Conservation (phyloP, 2,329 filamentous ascomycete genomes). For the Pestalotiopsis sp. region DNA sequence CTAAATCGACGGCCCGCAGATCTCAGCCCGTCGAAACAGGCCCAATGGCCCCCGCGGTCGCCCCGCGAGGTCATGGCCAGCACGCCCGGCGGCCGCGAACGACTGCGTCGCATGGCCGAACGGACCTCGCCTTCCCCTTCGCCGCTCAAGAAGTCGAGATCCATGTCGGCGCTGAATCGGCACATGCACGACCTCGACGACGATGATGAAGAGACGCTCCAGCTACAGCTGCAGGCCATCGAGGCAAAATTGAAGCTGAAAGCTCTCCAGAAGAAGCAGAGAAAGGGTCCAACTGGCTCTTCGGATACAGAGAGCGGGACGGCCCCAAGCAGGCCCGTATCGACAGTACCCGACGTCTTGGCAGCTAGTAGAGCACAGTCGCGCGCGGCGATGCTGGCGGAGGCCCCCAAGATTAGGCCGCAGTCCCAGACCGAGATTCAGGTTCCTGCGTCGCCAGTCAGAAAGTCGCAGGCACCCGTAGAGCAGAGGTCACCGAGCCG, state of each 20-base stretch:
- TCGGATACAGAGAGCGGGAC: not conserved
- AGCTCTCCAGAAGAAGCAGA: conserved; percentile 64
- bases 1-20: conserved; percentile 19
- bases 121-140: conserved; percentile 71
- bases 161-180: conserved; percentile 28
- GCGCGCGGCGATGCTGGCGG: conserved; percentile 17
- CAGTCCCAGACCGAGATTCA: conserved; percentile 54
- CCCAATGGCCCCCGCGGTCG: conserved; percentile 69
- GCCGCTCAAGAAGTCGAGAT: conserved; percentile 55
- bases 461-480: conserved; percentile 50
- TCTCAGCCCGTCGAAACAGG: conserved; percentile 41
- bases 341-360: conserved; percentile 21
- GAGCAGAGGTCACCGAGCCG: conserved; percentile 76
- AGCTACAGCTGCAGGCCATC: conserved; percentile 85
- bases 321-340: not conserved
- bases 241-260: conserved; percentile 87
- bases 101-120: conserved; percentile 69
- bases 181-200: conserved; percentile 34
- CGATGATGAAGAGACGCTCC: conserved; percentile 74
- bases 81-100: conserved; percentile 79
- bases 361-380: conserved; percentile 23
- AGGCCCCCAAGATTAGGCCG: conserved; percentile 23
- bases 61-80: conserved; percentile 65
- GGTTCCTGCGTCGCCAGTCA: conserved; percentile 77
- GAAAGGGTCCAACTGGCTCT: conserved; percentile 2